These are phyloP conservation scores for Phytophthora sp. DNA, from an alignment of 352 stramenopile species.

Conservation along the genomic window DNA sequence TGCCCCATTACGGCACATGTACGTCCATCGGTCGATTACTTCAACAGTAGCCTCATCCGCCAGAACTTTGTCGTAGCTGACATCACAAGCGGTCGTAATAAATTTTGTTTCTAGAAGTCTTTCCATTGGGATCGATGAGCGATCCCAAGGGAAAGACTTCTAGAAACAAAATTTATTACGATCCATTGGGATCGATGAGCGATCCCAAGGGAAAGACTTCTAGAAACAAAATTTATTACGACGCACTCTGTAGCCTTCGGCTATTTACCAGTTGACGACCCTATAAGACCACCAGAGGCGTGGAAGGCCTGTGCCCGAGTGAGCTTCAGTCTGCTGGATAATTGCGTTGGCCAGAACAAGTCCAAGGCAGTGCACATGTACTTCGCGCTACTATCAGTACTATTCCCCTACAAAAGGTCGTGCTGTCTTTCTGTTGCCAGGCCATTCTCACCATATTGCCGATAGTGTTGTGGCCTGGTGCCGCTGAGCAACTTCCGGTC, in stretches of 20 bases:
- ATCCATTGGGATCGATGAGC: too few species aligned
- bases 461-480: constrained; percentile 17
- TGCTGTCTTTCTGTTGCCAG: background rate
- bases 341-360: constrained; percentile 12
- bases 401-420: constrained; percentile 4
- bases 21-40: constrained; percentile 18
- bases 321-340: constrained; percentile 13
- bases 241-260: too few species aligned
- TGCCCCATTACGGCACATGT: constrained; percentile 14
- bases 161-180: too few species aligned
- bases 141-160: constrained; percentile 11
- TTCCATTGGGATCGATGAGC: too few species aligned
- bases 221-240: too few species aligned
- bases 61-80: constrained; percentile 19
- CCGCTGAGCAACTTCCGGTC: too few species aligned
- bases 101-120: too few species aligned
- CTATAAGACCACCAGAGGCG: too few species aligned
- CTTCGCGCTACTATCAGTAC: background rate
- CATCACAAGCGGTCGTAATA: constrained; percentile 3
- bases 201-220: constrained; percentile 11
- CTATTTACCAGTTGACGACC: too few species aligned
- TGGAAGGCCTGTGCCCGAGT: too few species aligned
- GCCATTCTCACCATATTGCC: constrained; percentile 12
- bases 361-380: constrained; percentile 13
- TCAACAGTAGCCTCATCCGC: constrained; percentile 17